Evolutionary conservation across 345 rosid species (phyloP), one percentile per base, ranked within the genome.

Genomic region (Citrus glauca): DNA sequence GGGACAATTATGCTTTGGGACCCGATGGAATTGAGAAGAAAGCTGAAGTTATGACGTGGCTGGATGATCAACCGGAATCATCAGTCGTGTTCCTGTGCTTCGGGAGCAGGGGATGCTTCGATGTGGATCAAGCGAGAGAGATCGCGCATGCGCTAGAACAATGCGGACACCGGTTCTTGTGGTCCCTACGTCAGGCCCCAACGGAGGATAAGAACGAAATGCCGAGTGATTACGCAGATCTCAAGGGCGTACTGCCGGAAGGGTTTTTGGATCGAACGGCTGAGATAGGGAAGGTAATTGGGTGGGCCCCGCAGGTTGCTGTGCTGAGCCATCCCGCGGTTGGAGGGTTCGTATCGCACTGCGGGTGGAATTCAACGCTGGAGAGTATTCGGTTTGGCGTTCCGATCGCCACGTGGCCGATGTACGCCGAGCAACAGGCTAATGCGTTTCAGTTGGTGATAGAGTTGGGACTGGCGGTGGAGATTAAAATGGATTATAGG

Each of bases 81-180:
- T 86, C 94, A 2, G 93, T 88, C 9, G 90, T 89, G 75, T 90
- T 90, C 77, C 80, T 92, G 25, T 92, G 91, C 83, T 92, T 92
- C 72, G 91, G 97, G 32, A 90, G 94, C 87, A 71, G 30, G 77
- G 94, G 97, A 71, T 72, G 87, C 63, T 92, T 92, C 64, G 66
- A 32, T 57, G 85, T 61, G 45, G 83, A 78, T 7, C 97, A 90
- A 76, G 75, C 83, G 14, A 83, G 70, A 59, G 85, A 86, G 72
- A 82, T 86, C 9, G 94, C 91, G 1, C 3, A 17, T 20, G 94
- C 85, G 11, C 85, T 90, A 10, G 91, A 89, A 72, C 73, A 53
- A 40, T 76, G 85, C 35, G 89, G 89, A 20, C 78, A 77, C 9
- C 74, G 84, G 0, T 89, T 89, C 67, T 4, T 91, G 22, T 91